phyloP scores from a whole-genome alignment of 2,329 filamentous ascomycete species.

The Diaporthe citriasiana region DNA sequence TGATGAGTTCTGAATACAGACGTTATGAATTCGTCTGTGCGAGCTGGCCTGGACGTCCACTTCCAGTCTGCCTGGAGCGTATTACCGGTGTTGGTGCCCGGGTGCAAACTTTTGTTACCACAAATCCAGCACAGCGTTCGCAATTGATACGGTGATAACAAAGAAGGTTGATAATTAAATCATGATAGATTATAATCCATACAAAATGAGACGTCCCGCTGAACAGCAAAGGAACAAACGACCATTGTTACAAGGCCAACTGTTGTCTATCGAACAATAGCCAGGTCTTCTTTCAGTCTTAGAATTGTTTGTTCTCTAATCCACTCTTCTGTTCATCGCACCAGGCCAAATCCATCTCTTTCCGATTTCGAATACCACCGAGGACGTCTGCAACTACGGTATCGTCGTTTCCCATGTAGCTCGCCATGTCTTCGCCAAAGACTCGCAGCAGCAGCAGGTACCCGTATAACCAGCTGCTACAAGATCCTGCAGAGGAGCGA shows the following conservation, averaged over 20 bases:
- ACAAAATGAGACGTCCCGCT: neutral
- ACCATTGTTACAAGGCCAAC: neutral
- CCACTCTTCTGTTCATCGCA: fast-evolving
- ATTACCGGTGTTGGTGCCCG: neutral
- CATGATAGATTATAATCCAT: too few relatives aligned
- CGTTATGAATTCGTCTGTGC: neutral
- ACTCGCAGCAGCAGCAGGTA: neutral
- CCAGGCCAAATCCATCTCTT: neutral
- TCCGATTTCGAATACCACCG: neutral
- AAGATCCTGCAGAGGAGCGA: neutral
- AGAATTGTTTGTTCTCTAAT: too few relatives aligned
- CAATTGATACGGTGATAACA: neutral
- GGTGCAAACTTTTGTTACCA: neutral
- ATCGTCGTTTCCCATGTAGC: neutral
- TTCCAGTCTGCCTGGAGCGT: neutral
- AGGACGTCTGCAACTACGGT: neutral
- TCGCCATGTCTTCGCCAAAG: neutral
- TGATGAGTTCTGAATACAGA: neutral
- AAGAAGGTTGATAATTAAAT: neutral
- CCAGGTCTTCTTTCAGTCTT: neutral
- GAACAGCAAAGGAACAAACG: neutral
- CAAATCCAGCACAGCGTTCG: too few relatives aligned
- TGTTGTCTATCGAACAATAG: neutral
- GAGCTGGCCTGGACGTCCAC: neutral
- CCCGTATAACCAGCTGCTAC: neutral